Percentiles rank a stretch among this genome's conserved stretches.
Evolutionary conservation across 257 asterid species (phyloP).

Genomic region (Solanum clarkiae): DNA sequence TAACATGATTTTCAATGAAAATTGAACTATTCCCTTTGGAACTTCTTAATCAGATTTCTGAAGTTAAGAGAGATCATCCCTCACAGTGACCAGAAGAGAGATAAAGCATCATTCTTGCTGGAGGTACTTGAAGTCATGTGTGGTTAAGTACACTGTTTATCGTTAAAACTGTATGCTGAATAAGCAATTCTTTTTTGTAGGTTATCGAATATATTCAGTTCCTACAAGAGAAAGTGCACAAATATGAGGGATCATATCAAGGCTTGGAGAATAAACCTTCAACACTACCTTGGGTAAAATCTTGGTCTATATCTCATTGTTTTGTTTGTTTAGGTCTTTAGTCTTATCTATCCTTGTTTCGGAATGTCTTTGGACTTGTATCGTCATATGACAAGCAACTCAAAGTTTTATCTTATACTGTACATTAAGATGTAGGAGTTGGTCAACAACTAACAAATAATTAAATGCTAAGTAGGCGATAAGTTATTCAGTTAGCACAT

Average conservation of each 20-base stretch:
- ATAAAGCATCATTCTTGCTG: slow-evolving; percentile 87
- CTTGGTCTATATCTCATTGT: background rate
- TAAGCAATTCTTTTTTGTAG: slow-evolving; percentile 19
- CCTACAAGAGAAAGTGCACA: slow-evolving; percentile 79
- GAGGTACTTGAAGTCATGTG: slow-evolving; percentile 38
- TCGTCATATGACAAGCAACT: background rate
- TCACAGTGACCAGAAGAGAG: slow-evolving; percentile 89
- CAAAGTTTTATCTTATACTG: background rate
- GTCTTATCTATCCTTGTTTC: background rate
- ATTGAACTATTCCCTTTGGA: background rate
- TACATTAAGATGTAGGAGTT: background rate
- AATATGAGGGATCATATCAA: slow-evolving; percentile 51
- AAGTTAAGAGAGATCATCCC: slow-evolving; percentile 84
- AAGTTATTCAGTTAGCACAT: background rate
- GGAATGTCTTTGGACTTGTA: background rate
- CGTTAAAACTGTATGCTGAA: background rate
- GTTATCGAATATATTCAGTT: slow-evolving; percentile 87
- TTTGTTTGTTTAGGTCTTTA: background rate
- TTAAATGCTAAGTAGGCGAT: background rate
- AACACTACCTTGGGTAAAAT: slow-evolving; percentile 56
- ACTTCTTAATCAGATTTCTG: slow-evolving; percentile 52
- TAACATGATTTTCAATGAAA: background rate
- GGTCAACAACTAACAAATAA: background rate
- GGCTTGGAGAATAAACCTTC: slow-evolving; percentile 65
- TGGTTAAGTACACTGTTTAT: background rate